Evolutionary conservation across 306 rosid species (phyloP).

Genomic region (Gillenia trifoliata): DNA sequence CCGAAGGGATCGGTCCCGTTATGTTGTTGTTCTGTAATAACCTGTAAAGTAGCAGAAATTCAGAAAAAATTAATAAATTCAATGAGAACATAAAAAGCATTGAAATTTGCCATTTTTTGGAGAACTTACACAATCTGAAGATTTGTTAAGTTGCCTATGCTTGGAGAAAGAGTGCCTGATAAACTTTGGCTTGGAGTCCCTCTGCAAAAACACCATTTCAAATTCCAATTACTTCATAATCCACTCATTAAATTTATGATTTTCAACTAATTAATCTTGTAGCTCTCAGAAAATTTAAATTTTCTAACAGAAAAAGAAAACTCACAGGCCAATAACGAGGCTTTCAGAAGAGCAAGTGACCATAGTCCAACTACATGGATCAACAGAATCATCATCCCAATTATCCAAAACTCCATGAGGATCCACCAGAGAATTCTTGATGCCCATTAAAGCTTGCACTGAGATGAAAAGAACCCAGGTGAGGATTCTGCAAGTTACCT

Average conservation of each 20-base stretch:
- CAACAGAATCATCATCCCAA: conserved; percentile 96
- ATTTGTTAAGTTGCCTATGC: conserved; percentile 92
- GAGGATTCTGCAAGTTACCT: conserved; percentile 18
- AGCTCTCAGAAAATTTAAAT: background rate
- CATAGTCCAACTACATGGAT: conserved; percentile 99
- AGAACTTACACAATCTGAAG: conserved; percentile 91
- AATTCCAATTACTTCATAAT: background rate
- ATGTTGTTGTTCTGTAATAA: conserved; percentile 89
- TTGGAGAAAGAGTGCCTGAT: conserved; percentile 84
- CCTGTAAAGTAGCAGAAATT: conserved; percentile 37
- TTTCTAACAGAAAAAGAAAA: background rate
- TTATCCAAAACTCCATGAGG: conserved; percentile 91
- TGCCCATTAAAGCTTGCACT: conserved; percentile 94
- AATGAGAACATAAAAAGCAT: conserved; percentile 9
- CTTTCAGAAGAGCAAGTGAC: conserved; percentile 89
- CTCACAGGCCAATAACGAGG: conserved; percentile 85
- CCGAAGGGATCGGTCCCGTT: conserved; percentile 72
- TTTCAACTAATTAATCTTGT: background rate
- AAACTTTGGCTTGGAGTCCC: conserved; percentile 96
- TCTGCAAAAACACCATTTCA: conserved; percentile 47
- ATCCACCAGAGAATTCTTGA: conserved; percentile 65
- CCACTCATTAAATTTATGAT: background rate
- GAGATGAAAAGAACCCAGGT: conserved; percentile 24
- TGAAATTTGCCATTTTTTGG: background rate
- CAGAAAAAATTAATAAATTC: conserved; percentile 7